Evolutionary conservation across 169 alveolate genomes (phyloP).

Genomic region (Plasmodium relictum): DNA sequence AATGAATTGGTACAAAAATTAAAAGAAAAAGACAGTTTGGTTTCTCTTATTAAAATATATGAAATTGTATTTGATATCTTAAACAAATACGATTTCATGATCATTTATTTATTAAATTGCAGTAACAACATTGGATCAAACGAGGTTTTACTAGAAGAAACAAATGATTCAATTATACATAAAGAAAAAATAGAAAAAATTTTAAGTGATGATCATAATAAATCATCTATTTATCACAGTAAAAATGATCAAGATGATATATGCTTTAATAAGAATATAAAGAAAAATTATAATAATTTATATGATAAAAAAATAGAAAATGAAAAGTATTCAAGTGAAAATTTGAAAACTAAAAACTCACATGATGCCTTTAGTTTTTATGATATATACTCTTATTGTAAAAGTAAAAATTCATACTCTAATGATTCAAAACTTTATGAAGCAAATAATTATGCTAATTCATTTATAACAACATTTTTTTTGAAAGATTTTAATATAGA

Average conservation of each 20-base stretch:
- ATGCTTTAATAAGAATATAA: neutral
- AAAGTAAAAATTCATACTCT: constrained; percentile 7
- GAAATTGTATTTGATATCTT: constrained; percentile 63
- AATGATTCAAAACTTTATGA: constrained; percentile 36
- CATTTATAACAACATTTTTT: constrained; percentile 2
- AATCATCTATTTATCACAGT: neutral
- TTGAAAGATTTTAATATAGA: constrained; percentile 22
- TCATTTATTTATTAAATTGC: constrained; percentile 44
- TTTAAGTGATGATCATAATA: constrained; percentile 2
- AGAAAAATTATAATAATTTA: neutral
- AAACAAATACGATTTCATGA: constrained; percentile 57
- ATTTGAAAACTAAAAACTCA: neutral
- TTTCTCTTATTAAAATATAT: constrained; percentile 63
- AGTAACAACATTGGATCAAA: neutral
- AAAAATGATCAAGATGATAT: neutral
- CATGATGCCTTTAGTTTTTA: constrained; percentile 14
- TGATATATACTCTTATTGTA: constrained; percentile 8
- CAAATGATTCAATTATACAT: neutral
- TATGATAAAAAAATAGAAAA: neutral
- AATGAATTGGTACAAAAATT: constrained; percentile 63
- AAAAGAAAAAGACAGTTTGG: constrained; percentile 34
- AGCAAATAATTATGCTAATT: neutral
- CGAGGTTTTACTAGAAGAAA: neutral
- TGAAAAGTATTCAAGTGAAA: neutral
- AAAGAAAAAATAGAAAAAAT: neutral